These are phyloP conservation scores for Jasminum sambac DNA, from an alignment of 257 asterid species.

Conservation along the genomic window DNA sequence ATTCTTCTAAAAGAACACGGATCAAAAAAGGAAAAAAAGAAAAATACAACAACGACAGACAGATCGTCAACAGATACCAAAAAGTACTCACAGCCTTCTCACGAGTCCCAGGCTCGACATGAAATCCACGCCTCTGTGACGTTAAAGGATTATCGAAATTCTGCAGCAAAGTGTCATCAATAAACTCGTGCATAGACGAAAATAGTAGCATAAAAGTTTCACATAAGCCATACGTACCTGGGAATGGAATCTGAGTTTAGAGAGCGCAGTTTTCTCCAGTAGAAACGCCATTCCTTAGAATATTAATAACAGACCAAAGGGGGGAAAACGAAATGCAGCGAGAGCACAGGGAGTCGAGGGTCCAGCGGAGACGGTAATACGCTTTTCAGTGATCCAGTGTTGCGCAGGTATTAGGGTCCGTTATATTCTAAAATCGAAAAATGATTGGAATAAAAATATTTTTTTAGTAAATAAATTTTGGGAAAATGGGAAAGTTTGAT, in stretches of 20 bases:
- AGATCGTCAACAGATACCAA: neutral
- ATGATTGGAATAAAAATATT: too few species aligned
- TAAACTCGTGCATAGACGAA: neutral
- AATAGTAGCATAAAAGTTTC: neutral
- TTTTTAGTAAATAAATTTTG: too few species aligned
- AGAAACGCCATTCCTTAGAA: slow-evolving; percentile 47
- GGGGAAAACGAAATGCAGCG: too few species aligned
- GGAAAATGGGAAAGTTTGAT: too few species aligned
- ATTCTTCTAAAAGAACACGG: too few species aligned
- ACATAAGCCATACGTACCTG: slow-evolving; percentile 38
- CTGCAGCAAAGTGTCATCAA: slow-evolving; percentile 25
- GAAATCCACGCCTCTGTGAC: slow-evolving; percentile 61
- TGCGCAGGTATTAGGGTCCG: too few species aligned
- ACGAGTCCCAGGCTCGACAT: slow-evolving; percentile 81
- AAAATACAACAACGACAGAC: neutral
- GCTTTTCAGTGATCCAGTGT: too few species aligned
- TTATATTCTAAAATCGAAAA: too few species aligned
- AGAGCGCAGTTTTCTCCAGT: slow-evolving; percentile 46
- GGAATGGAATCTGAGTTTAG: slow-evolving; percentile 48
- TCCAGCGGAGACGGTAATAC: too few species aligned
- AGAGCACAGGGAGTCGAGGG: too few species aligned
- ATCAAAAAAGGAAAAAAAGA: neutral
- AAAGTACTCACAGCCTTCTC: slow-evolving; percentile 78
- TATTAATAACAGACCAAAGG: neutral
- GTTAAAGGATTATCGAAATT: slow-evolving; percentile 39